A percentile compares a stretch with the other conserved stretches of the same genome.
Evolutionary conservation across 352 stramenopile species (phyloP).

Genomic region (Phytophthora europaea): DNA sequence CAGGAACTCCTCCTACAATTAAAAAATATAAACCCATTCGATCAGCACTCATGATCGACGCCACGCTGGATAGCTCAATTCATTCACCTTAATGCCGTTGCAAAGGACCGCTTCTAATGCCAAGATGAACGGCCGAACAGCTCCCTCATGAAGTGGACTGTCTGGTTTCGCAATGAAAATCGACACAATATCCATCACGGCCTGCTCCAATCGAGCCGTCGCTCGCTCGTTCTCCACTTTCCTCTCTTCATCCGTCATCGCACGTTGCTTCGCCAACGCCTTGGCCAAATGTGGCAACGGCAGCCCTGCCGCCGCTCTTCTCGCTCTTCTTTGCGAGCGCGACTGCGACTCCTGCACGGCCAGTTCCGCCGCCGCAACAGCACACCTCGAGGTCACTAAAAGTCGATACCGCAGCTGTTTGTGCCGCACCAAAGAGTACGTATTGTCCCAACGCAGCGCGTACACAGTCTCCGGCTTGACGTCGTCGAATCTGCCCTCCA

Average conservation of each 20-base stretch:
- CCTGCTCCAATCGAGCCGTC: slow-evolving; percentile 30
- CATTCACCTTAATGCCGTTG: slow-evolving; percentile 70
- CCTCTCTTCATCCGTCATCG: slow-evolving; percentile 40
- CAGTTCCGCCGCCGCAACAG: slow-evolving; percentile 56
- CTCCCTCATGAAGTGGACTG: slow-evolving; percentile 79
- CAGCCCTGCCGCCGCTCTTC: slow-evolving; percentile 31
- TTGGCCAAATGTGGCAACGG: slow-evolving; percentile 49
- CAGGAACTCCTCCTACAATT: slow-evolving; percentile 50
- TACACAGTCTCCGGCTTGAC: slow-evolving; percentile 50
- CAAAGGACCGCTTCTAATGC: slow-evolving; percentile 72
- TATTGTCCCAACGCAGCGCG: slow-evolving; percentile 81
- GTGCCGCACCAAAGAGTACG: slow-evolving; percentile 78
- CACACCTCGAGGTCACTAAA: slow-evolving; percentile 48
- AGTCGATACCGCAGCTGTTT: slow-evolving; percentile 75
- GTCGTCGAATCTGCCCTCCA: slow-evolving; percentile 48
- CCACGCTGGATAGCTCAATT: not conserved
- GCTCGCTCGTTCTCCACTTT: slow-evolving; percentile 37
- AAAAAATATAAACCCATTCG: not conserved
- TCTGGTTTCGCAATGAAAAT: slow-evolving; percentile 79
- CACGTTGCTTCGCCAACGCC: slow-evolving; percentile 46
- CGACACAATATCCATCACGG: slow-evolving; percentile 75
- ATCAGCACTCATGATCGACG: not conserved
- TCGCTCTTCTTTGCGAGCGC: slow-evolving; percentile 30
- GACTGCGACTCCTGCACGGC: slow-evolving; percentile 58
- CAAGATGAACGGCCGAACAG: slow-evolving; percentile 64